phyloP scores from a whole-genome alignment of 805 yeast genomes.

The Monosporozyma solicola region DNA sequence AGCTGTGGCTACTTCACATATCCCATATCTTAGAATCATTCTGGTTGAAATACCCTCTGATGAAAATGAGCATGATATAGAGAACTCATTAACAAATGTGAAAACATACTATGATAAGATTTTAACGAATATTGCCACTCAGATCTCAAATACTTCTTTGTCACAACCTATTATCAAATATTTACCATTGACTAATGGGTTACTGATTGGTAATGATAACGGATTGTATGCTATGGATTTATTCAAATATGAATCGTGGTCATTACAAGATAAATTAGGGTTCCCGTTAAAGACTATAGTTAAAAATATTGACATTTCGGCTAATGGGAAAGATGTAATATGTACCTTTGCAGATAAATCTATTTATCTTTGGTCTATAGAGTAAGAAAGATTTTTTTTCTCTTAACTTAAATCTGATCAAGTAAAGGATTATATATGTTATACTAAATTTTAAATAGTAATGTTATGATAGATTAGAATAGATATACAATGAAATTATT shows the following conservation, averaged over 20 bases:
- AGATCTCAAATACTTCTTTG: conserved; percentile 20
- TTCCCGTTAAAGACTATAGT: conserved; percentile 23
- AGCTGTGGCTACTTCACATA: conserved; percentile 66
- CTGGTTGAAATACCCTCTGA: conserved; percentile 38
- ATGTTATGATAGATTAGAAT: background rate
- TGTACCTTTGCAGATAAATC: conserved; percentile 4
- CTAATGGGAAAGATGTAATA: conserved; percentile 6
- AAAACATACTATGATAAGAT: conserved; percentile 20
- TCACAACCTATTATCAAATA: conserved; percentile 23
- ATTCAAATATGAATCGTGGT: conserved; percentile 23
- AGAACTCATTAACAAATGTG: background rate
- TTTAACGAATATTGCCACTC: conserved; percentile 22
- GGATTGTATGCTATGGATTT: conserved; percentile 26
- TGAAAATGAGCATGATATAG: background rate
- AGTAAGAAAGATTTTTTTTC: background rate
- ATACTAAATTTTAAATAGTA: background rate
- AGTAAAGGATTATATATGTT: background rate
- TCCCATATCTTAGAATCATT: conserved; percentile 66
- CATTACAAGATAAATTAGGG: conserved; percentile 29
- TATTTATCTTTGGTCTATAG: background rate
- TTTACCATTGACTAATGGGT: conserved; percentile 13
- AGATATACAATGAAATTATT: background rate
- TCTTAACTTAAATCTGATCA: background rate
- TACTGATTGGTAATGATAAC: conserved; percentile 21
- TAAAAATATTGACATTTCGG: conserved; percentile 17